These are phyloP conservation scores for Podospora appendiculata DNA, from an alignment of 495 filamentous ascomycete species.

Conservation along the genomic window DNA sequence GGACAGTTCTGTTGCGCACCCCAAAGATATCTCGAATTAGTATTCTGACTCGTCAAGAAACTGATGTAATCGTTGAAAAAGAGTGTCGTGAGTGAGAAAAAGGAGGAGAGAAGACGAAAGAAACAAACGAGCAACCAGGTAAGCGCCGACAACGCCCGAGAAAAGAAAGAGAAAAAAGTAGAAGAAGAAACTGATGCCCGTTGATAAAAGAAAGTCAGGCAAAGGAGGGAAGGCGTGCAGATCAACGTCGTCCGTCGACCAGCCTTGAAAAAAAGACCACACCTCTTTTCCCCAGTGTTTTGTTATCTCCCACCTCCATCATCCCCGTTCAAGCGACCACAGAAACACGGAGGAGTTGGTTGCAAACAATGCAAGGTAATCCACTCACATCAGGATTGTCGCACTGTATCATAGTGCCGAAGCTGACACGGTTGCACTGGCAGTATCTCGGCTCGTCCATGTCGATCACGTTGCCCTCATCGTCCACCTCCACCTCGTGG, in stretches of 20 bases:
- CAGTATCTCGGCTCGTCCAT: constrained; percentile 85
- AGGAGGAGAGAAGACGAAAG: background rate
- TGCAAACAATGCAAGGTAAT: background rate
- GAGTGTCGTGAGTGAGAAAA: background rate
- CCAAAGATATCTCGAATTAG: too few relatives aligned
- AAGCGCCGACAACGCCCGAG: too few relatives aligned
- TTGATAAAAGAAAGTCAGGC: background rate
- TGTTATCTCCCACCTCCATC: too few relatives aligned
- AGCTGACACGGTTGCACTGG: constrained; percentile 84
- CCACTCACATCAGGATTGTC: constrained; percentile 79
- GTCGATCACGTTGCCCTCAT: constrained; percentile 72
- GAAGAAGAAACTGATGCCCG: background rate
- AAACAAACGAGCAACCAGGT: background rate
- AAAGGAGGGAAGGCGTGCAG: background rate
- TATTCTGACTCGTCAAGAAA: constrained; percentile 10
- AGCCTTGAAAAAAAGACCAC: too few relatives aligned
- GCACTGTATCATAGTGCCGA: constrained; percentile 90
- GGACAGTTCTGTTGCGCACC: constrained; percentile 45
- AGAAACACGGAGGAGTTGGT: too few relatives aligned
- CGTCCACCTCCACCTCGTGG: constrained; percentile 47
- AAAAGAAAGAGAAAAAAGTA: background rate
- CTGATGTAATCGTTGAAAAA: background rate
- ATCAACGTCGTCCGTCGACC: too few relatives aligned
- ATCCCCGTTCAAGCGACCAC: too few relatives aligned
- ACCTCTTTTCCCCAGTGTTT: too few relatives aligned